phyloP scores from a whole-genome alignment of 2,329 filamentous ascomycete genomes.

The Alternaria tenuissima region DNA sequence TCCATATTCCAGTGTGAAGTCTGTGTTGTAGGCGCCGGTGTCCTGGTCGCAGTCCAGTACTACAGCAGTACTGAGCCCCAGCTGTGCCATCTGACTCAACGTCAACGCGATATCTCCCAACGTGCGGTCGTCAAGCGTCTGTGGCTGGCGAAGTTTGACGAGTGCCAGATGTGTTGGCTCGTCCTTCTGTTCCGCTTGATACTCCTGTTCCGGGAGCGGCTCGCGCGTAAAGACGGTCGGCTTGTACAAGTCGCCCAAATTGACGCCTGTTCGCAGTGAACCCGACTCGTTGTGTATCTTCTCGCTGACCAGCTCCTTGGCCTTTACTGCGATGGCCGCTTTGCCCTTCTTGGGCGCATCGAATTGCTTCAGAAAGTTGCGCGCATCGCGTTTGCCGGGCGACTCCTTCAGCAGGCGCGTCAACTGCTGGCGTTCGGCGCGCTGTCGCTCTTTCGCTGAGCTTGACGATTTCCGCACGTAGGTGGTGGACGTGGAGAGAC shows the following conservation, averaged over 20 bases:
- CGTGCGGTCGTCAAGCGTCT: constrained; percentile 72
- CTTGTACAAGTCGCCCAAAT: constrained; percentile 68
- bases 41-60: constrained; percentile 75
- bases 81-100: constrained; percentile 78
- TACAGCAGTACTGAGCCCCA: constrained; percentile 83
- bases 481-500: constrained; percentile 24
- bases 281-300: constrained; percentile 42
- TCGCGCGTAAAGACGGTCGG: constrained; percentile 67
- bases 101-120: constrained; percentile 82
- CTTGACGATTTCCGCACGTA: constrained; percentile 35
- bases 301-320: constrained; percentile 27
- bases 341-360: constrained; percentile 51
- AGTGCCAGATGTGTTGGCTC: constrained; percentile 78
- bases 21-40: constrained; percentile 38
- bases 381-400: constrained; percentile 91
- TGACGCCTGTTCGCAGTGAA: constrained; percentile 61
- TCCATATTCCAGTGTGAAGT: constrained; percentile 46
- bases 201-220: constrained; percentile 51
- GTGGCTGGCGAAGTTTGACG: constrained; percentile 81
- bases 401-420: constrained; percentile 76
- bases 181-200: constrained; percentile 27
- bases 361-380: constrained; percentile 89
- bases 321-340: constrained; percentile 13
- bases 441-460: constrained; percentile 47
- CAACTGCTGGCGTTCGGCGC: constrained; percentile 48